Evolutionary conservation across 306 rosid species (phyloP), one percentile per base, ranked within the genome.

Genomic region (Vigna hirtella): DNA sequence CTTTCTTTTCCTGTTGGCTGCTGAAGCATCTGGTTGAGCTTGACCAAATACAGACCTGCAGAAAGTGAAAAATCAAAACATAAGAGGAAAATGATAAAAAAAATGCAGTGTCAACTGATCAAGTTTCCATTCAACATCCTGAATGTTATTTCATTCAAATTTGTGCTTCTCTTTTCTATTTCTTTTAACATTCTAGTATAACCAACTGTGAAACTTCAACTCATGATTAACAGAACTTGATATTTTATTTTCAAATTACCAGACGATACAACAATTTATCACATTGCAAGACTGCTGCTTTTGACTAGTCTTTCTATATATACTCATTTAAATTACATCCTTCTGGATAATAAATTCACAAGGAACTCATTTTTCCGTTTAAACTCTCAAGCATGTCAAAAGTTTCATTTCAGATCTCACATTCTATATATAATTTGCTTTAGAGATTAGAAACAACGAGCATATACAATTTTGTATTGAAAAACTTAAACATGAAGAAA

Each of bases 31-130:
- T 63, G 83, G 26, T 71, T 84, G 91, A 73, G 89, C 73, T 82
- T 86, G 92, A 73, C 98, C 97, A 89, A 92, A 95, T 62, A 82
- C 89, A 55, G 97, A 92, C 83, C 98, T 95, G 90, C 74, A 84
- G 43, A 65, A 78, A 45, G 62, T 40, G 69, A 56, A 75, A 45
- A 79, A 66, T 38, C 77, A 67, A 74, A 80, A 15, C 62, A 30
- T 30, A 30, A 32, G 12, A 72, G 51, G 42, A 26, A 61, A 81
- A 77, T 17, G 20, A 49, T 58, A 70, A 14, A 36, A 24, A 26
- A 26, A 43, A 26, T 57, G 57, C 49, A 75, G 49, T 24, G 40
- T 45, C 38, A 36, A 73, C 76, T 62, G 61, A 57, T 32, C 57
- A 69, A 36, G 26, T 59, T 61, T 64, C 50, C 51, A 73, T n/a